Evolutionary conservation across 495 filamentous ascomycete species (phyloP).

Genomic region (Tuber borchii): DNA sequence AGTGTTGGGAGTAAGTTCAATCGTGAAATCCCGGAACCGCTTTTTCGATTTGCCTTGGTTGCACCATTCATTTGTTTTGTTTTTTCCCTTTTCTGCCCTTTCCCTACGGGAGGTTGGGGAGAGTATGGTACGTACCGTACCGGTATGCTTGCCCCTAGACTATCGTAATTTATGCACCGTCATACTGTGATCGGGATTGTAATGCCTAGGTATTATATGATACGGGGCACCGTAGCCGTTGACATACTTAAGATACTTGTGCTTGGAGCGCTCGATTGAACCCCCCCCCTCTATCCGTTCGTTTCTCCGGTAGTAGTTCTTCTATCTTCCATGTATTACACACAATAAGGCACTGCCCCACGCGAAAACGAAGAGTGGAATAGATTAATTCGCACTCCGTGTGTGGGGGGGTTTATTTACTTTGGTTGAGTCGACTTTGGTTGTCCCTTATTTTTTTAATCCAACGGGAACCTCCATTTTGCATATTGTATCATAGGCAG

Average conservation of each 20-base stretch:
- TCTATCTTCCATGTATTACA: not conserved
- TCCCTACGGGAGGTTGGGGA: not conserved
- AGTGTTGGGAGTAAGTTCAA: not conserved
- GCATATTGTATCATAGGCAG: constrained; percentile 2
- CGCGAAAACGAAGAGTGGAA: not conserved
- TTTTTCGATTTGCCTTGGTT: not conserved
- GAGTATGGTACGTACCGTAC: not conserved
- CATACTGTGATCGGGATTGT: not conserved
- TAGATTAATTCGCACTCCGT: not conserved
- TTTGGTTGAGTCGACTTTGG: not conserved
- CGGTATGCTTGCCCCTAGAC: not conserved
- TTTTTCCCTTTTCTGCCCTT: not conserved
- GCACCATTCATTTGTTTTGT: not conserved
- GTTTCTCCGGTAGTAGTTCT: not conserved
- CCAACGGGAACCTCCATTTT: not conserved
- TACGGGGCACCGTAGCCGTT: not conserved
- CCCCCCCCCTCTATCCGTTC: not conserved
- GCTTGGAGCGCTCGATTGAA: not conserved
- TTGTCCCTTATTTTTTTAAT: not conserved
- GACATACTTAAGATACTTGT: not conserved
- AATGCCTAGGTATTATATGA: not conserved
- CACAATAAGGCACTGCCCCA: not conserved
- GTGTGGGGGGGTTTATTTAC: not conserved
- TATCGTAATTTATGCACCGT: not conserved
- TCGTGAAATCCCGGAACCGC: not conserved